Percentiles rank a stretch among this genome's conserved stretches.
Conservation (phyloP, 805 yeast genomes). For the Starmerella floris region DNA sequence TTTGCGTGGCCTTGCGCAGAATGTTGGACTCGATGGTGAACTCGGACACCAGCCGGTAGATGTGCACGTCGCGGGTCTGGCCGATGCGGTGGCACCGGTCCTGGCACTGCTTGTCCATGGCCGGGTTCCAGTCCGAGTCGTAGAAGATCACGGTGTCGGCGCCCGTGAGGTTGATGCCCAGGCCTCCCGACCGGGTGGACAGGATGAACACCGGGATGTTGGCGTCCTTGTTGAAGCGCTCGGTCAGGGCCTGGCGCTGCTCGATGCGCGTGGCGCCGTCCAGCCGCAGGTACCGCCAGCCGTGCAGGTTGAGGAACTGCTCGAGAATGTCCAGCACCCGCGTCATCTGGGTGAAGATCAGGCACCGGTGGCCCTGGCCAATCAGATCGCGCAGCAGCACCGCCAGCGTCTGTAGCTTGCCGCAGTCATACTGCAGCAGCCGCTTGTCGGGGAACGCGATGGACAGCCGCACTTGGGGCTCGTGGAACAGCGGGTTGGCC, state of each 20-base stretch:
- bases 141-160: conserved; percentile 97
- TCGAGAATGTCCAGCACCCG: conserved; percentile 87
- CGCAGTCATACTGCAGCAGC: conserved; percentile 87
- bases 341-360: conserved; percentile 97
- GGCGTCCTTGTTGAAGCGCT: conserved; percentile 75
- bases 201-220: conserved; percentile 80
- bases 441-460: conserved; percentile 96
- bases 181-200: conserved; percentile 94
- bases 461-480: conserved; percentile 70
- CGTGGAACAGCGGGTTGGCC: conserved; percentile 50
- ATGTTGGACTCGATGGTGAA: conserved; percentile 93
- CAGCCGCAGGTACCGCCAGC: conserved; percentile 82
- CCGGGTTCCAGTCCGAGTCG: conserved; percentile 99
- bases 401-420: conserved; percentile 81
- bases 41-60: conserved; percentile 89
- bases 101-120: conserved; percentile 98
- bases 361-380: conserved; percentile 80
- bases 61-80: conserved; percentile 94
- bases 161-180: conserved; percentile 94
- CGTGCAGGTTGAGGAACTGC: conserved; percentile 85
- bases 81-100: conserved; percentile 99
- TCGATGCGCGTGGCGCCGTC: conserved; percentile 98
- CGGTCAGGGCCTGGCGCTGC: conserved; percentile 89
- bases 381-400: conserved; percentile 59
- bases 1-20: conserved; percentile 84